phyloP scores from a whole-genome alignment of 768 basidiomycete genomes.

The Phlebiopsis gigantea region DNA sequence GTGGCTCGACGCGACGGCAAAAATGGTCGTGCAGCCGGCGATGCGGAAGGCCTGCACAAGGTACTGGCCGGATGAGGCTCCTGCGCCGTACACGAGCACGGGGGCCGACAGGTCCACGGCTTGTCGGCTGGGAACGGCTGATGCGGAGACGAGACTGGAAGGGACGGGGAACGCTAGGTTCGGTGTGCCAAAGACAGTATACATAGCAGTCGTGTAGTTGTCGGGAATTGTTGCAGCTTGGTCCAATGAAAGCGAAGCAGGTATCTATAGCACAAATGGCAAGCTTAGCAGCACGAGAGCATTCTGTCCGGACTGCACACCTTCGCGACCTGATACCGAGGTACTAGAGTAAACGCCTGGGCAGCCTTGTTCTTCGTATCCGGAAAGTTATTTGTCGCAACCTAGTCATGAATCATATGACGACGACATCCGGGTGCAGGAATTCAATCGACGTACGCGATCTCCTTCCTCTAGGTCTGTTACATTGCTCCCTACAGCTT shows the following conservation, averaged over 20 bases:
- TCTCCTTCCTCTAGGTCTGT: slow-evolving; percentile 5
- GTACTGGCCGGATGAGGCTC: slow-evolving; percentile 4
- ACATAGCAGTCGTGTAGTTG: slow-evolving; percentile 8
- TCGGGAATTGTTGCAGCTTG: slow-evolving; percentile 7
- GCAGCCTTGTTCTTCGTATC: slow-evolving; percentile 1
- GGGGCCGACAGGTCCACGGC: neutral
- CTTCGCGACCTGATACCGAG: neutral
- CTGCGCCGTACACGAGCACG: slow-evolving; percentile 7
- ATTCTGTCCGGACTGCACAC: neutral
- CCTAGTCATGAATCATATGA: neutral
- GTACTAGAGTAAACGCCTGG: slow-evolving; percentile 3
- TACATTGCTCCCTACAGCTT: slow-evolving; percentile 3
- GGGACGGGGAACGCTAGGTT: slow-evolving; percentile 5
- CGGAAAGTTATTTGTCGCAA: slow-evolving; percentile 1
- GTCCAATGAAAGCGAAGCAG: neutral
- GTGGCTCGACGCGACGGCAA: slow-evolving; percentile 3
- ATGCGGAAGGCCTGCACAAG: slow-evolving; percentile 5
- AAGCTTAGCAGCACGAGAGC: too few species aligned
- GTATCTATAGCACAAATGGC: too few species aligned
- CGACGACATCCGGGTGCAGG: neutral
- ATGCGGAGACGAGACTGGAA: neutral
- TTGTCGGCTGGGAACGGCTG: neutral
- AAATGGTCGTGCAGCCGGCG: slow-evolving; percentile 5
- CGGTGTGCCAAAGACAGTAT: slow-evolving; percentile 2
- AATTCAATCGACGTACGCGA: neutral